Percentiles rank a stretch among this genome's conserved stretches.
phyloP scores from a whole-genome alignment of 768 basidiomycete genomes.

The Rhodotorula paludigena region DNA sequence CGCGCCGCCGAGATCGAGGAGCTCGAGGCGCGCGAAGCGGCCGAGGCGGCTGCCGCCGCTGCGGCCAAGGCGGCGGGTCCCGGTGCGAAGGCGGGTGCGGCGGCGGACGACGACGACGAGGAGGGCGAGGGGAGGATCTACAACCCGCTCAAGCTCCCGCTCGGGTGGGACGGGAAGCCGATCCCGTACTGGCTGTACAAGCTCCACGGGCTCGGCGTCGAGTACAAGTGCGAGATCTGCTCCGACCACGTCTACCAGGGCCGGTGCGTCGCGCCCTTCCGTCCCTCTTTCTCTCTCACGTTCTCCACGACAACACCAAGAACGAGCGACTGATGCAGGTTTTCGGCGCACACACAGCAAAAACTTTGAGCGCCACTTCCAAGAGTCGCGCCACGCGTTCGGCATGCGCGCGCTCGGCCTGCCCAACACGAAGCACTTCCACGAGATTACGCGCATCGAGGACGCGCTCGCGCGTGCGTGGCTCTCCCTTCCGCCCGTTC shows the following conservation, averaged over 20 bases:
- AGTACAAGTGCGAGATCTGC: slow-evolving; percentile 96
- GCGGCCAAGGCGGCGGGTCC: slow-evolving; percentile 15
- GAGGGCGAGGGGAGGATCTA: slow-evolving; percentile 96
- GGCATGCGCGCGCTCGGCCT: slow-evolving; percentile 96
- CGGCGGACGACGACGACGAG: slow-evolving; percentile 56
- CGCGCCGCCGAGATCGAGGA: slow-evolving; percentile 76
- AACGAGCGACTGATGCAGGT: not conserved
- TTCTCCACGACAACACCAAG: not conserved
- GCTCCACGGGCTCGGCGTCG: slow-evolving; percentile 93
- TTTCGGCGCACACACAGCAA: slow-evolving; percentile 54
- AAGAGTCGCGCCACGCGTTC: slow-evolving; percentile 95
- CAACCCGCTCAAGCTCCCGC: slow-evolving; percentile 91
- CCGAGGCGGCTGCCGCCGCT: slow-evolving; percentile 44
- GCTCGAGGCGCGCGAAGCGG: slow-evolving; percentile 46
- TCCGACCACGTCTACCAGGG: slow-evolving; percentile 97
- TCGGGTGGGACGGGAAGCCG: slow-evolving; percentile 98
- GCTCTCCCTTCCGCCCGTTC: not conserved
- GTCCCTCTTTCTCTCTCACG: not conserved
- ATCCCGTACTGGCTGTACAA: slow-evolving; percentile 99
- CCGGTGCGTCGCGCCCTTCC: slow-evolving; percentile 55
- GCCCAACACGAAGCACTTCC: slow-evolving; percentile 98
- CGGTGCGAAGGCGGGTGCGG: not conserved
- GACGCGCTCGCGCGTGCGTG: slow-evolving; percentile 86
- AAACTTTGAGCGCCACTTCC: slow-evolving; percentile 95
- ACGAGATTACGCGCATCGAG: slow-evolving; percentile 94